Evolutionary conservation across 2,329 filamentous ascomycete genomes (phyloP).

Genomic region (Pseudogymnoascus sp.): DNA sequence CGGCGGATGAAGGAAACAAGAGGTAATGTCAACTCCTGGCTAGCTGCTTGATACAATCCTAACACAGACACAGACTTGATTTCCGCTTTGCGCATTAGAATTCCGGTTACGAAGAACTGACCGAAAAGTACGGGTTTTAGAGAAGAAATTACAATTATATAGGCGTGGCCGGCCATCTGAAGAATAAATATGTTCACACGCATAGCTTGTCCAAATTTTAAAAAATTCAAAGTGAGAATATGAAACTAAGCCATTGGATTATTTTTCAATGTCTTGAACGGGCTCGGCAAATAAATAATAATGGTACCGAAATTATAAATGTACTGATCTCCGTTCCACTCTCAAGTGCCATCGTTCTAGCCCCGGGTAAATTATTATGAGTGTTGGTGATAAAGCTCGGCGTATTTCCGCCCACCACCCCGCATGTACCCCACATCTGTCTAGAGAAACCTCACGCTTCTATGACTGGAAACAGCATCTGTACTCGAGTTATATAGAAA

Average conservation of each 20-base stretch:
- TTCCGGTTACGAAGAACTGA: not conserved
- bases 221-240: not conserved
- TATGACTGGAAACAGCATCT: not conserved
- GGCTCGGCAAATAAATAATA: not conserved
- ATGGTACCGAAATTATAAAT: not conserved
- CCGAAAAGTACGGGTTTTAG: not conserved
- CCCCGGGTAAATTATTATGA: not conserved
- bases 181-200: not conserved
- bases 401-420: not conserved
- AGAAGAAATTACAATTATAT: not conserved
- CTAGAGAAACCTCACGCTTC: not conserved
- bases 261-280: not conserved
- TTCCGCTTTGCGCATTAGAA: slow-evolving; percentile 11
- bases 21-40: slow-evolving; percentile 12
- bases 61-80: slow-evolving; percentile 7
- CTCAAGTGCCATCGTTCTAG: not conserved
- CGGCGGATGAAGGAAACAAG: slow-evolving; percentile 35
- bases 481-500: not conserved
- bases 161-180: not conserved
- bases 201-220: not conserved
- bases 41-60: not conserved
- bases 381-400: not conserved
- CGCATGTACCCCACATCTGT: not conserved
- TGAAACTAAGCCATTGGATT: not conserved
- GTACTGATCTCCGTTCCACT: not conserved